Base-by-base conservation (phyloP, 768 basidiomycete species). In the Astraeus odoratus region DNA sequence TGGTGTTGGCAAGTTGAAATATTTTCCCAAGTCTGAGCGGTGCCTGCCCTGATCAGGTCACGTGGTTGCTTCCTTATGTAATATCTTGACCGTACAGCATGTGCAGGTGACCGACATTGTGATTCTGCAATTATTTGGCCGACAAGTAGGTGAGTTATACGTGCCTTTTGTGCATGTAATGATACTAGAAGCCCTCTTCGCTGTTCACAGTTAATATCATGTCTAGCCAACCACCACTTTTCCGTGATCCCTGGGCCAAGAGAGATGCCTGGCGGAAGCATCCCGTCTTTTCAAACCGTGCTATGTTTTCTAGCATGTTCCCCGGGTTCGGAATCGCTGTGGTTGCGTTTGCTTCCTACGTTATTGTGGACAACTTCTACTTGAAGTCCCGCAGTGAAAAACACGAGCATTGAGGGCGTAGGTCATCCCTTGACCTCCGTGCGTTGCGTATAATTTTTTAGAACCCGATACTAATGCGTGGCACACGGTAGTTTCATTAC, bases 291-390 rank as follows among this genome's bases (percentile, higher is more conserved):
- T 76, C 81, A 49, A 86, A 83, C 54, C 80, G 83, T 33, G 76
- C 78, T 55, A 93, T 93, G 88, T 83, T 97, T 71, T 72, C 83
- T 56, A 91, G 78, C 70, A 63, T 95, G 52, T 93, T 97, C 66
- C 95, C 95, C 26, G 95, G 95, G 30, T 87, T 98, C 58, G 94
- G 93, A 38, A 90, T 91, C 46, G 95, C 89, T 27, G 75, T 91
- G 40, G 89, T 84, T 42, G 88, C 92, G 1, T 98, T 98, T 71
- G 83, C 89, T 25, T 83, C 78, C 46, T 98, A 97, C 57, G 91
- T 97, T 25, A 65, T 88, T 26, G 86, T 73, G 23, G 94, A 96
- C 66, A 91, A 90, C 60, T 46, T 85, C 24, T 74, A 75, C 53
- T 56, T 67, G 40, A 76, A 70, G 51, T 51, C 45, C 43, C 68